Evolutionary conservation across 2,329 filamentous ascomycete species (phyloP).

Genomic region (Epichloe coenophiala): DNA sequence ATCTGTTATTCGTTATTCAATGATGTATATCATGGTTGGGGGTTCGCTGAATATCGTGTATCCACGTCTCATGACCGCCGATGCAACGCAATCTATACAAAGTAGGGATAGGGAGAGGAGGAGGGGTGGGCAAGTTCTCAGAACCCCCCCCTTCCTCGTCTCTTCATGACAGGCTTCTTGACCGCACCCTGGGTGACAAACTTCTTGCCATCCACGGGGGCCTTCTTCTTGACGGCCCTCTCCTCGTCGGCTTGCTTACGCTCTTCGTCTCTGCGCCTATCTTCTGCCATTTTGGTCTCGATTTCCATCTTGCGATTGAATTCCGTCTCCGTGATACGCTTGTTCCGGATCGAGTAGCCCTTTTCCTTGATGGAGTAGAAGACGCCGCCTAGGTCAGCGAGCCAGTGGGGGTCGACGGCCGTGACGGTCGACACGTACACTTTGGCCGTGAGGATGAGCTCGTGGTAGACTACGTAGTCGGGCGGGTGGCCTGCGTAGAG

Average conservation of each 20-base stretch:
- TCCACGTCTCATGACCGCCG: no score
- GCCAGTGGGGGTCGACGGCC: slow-evolving; percentile 89
- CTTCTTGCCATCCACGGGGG: slow-evolving; percentile 32
- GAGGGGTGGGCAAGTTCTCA: slow-evolving; percentile 12
- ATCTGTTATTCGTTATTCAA: no score
- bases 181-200: slow-evolving; percentile 49
- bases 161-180: slow-evolving; percentile 45
- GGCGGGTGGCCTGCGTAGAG: slow-evolving; percentile 91
- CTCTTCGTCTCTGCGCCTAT: slow-evolving; percentile 56
- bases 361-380: slow-evolving; percentile 98
- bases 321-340: slow-evolving; percentile 76
- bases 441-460: slow-evolving; percentile 89
- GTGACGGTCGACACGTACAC: slow-evolving; percentile 98
- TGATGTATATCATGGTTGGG: no score
- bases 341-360: slow-evolving; percentile 78
- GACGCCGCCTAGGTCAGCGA: slow-evolving; percentile 89
- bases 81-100: no score
- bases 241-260: slow-evolving; percentile 37
- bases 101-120: no score
- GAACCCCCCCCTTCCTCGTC: slow-evolving; percentile 37
- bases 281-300: slow-evolving; percentile 79
- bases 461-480: slow-evolving; percentile 96
- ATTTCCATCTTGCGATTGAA: slow-evolving; percentile 91
- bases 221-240: slow-evolving; percentile 25
- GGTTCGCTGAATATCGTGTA: no score